Base-by-base conservation (phyloP, 495 filamentous ascomycete species). In the Poronia punctata region DNA sequence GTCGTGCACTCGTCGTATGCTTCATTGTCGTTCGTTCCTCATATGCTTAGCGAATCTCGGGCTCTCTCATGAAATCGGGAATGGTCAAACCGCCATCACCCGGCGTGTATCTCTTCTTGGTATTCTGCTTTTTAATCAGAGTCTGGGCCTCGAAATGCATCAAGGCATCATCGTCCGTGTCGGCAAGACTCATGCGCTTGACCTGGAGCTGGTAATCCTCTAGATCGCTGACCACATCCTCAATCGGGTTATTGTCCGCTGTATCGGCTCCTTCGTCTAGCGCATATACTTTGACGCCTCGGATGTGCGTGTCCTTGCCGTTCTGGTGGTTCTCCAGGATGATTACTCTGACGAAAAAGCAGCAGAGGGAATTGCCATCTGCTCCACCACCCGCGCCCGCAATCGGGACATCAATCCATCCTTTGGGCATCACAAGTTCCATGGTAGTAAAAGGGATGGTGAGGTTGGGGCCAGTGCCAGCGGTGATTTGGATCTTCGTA, bases 251-350 rank as follows among this genome's bases (percentile, higher is more conserved):
- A 36, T 54, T 53, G 20, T 57, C 53, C 14, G 46, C 51, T 3
- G 50, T 41, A 34, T 56, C 43, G 14, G 60, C 51, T 9, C 57
- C 56, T 20, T 74, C 70, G 38, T 96, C 88, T 28, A 72, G 63
- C 4, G 86, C 85, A 57, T 87, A 98, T 18, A 98, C 78, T 71
- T 96, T 89, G 57, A 98, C 72, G 0, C 86, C 90, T 25, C 92
- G 80, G 27, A 98, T 79, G 72, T 98, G 92, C 3, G 92, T 98
- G 60, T 98, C 92, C 58, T 98, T 98, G 40, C 92, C 92, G 61
- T 98, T 98, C 69, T 98, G 92, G 64, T 98, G 92, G 52, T 98
- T 98, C 66, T 95, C 93, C 41, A 86, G 74, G 47, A 98, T 75
- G 35, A 78, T 76, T 36, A 97, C 79, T 59, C 95, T 88, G 9